Percentiles rank a stretch among this genome's conserved stretches.
phyloP scores from a whole-genome alignment of 768 basidiomycete species.

The Panellus pusillus region DNA sequence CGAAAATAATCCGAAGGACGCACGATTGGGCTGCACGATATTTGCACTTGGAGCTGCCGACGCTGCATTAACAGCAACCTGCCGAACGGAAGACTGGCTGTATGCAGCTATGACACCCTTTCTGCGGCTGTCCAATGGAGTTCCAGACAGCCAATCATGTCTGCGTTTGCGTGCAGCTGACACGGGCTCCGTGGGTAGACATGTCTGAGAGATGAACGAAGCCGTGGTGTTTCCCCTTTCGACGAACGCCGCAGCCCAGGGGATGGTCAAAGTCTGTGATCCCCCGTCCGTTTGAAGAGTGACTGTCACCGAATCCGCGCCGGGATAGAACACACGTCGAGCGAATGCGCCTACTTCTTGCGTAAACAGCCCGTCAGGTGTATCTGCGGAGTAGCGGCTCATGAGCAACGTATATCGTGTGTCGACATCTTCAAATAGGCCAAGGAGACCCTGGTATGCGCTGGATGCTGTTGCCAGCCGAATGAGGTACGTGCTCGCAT shows the following conservation, averaged over 20 bases:
- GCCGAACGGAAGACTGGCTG: too few relatives aligned
- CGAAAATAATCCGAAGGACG: neutral
- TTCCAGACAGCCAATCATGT: neutral
- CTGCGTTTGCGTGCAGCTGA: neutral
- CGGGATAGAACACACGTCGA: slow-evolving; percentile 19
- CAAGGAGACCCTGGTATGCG: slow-evolving; percentile 19
- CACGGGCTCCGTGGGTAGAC: slow-evolving; percentile 1
- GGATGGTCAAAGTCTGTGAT: slow-evolving; percentile 1
- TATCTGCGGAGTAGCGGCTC: slow-evolving; percentile 19
- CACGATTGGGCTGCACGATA: slow-evolving; percentile 14
- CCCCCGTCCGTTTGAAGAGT: slow-evolving; percentile 2
- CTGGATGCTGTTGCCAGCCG: slow-evolving; percentile 17
- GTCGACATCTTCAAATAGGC: slow-evolving; percentile 17
- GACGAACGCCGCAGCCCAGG: too few relatives aligned
- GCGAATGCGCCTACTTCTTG: slow-evolving; percentile 19
- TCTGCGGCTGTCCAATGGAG: slow-evolving; percentile 5
- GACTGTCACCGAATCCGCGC: slow-evolving; percentile 13
- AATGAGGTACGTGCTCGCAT: slow-evolving; percentile 17
- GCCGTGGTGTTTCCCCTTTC: too few relatives aligned
- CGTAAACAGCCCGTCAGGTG: slow-evolving; percentile 14
- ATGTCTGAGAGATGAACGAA: slow-evolving; percentile 6
- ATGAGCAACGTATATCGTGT: slow-evolving; percentile 20
- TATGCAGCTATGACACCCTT: slow-evolving; percentile 12
- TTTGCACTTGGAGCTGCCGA: neutral
- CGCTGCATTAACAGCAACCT: slow-evolving; percentile 1